These are phyloP conservation scores for Penicillium sp. DNA, from an alignment of 2,329 filamentous ascomycete species.

Conservation along the genomic window DNA sequence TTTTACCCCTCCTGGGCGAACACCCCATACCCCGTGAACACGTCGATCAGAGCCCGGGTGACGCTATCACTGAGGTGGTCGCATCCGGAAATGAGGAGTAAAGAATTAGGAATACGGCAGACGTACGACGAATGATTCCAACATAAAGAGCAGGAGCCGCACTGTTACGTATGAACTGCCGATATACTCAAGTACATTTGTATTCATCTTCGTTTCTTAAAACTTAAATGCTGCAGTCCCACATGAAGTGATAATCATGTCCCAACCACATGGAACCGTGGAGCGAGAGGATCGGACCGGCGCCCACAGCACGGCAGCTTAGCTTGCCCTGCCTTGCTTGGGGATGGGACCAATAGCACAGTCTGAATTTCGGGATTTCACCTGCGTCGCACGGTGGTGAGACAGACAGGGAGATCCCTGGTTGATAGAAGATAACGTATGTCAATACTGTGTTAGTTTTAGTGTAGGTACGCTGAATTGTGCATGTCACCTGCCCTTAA, in stretches of 20 bases:
- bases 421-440: not conserved
- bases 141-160: not conserved
- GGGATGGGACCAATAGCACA: not conserved
- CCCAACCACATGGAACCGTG: constrained; percentile 1
- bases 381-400: not conserved
- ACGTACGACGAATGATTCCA: too few relatives aligned
- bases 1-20: constrained; percentile 5
- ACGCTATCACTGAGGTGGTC: not conserved
- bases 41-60: constrained; percentile 1
- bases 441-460: not conserved
- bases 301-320: not conserved
- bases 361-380: not conserved
- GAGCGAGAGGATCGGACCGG: constrained; percentile 5
- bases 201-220: not conserved
- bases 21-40: not conserved
- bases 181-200: not conserved
- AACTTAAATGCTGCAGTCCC: not conserved
- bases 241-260: not conserved
- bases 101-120: not conserved
- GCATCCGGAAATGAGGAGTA: not conserved
- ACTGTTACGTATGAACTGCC: not conserved
- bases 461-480: not conserved
- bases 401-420: not conserved
- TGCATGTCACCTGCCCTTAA: not conserved
- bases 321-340: not conserved